Base-by-base conservation (phyloP, 2,329 filamentous ascomycete genomes). In the Seiridium cupressi region DNA sequence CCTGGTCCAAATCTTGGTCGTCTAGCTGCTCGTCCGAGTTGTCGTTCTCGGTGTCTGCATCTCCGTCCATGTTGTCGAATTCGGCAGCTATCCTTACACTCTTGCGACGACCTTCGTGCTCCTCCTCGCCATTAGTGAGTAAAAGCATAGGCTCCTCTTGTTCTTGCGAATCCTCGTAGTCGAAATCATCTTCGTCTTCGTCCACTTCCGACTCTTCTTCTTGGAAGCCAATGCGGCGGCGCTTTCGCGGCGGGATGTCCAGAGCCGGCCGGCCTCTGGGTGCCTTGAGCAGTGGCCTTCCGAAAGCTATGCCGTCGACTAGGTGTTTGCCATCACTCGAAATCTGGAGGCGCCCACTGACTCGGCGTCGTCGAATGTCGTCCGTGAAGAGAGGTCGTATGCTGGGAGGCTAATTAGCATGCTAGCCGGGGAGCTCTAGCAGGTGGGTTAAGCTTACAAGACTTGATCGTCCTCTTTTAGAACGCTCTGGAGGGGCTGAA, bases 381-480 rank as follows among this genome's bases (percentile, higher is more conserved):
- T 88, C 84, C 32, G 85, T 87, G 58, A 89, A 82, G 44, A 97
- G 84, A 9, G 92, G 88, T 55, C 92, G 89, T 65, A 97, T 93
- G 55, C 90, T 93, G 63, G 31, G 48, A 26, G 54, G 4, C 51
- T 10, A 10, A 31, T 48, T 36, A 35, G 26, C 5, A 9, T n/a
- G 32, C 8, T 49, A 26, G 3, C 47, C 31, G n/a, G 42, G 18
- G 8, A 8, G 31, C 9, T 47, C 18, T 1, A 26, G 13, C 9
- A 36, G 32, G 42, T 26, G 32, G 55, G 54, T 44, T 54, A 44
- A 44, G 81, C 88, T 68, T 78, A 93, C 90, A 90, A 80, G 59
- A 97, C 85, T 73, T 93, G 86, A 68, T 97, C 93, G 58, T 95
- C 92, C 56, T 94, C 89, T 66, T 91, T 89, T 60, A 97, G 78